Evolutionary conservation across 805 yeast genomes (phyloP).

Genomic region (Kuraishia cidri): DNA sequence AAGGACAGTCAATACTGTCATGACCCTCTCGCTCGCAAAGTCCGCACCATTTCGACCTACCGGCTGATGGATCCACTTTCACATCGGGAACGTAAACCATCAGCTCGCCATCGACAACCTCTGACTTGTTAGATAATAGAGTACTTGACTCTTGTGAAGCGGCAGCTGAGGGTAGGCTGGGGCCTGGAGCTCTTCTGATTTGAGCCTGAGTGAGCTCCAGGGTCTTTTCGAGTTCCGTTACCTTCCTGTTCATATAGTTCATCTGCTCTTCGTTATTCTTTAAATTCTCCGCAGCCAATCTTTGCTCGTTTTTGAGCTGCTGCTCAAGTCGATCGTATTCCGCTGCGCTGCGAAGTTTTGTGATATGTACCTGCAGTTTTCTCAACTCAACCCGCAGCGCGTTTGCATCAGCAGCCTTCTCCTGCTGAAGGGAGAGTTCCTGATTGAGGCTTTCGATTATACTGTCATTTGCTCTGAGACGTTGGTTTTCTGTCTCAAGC

Average conservation of each 20-base stretch:
- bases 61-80: constrained; percentile 58
- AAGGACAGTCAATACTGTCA: constrained; percentile 81
- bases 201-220: too few relatives aligned
- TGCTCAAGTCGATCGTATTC: not conserved
- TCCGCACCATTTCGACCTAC: constrained; percentile 83
- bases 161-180: too few relatives aligned
- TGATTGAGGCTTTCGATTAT: not conserved
- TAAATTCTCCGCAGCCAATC: not conserved
- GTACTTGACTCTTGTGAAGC: too few relatives aligned
- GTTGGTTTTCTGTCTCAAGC: too few relatives aligned
- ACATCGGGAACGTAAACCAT: constrained; percentile 42
- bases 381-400: too few relatives aligned
- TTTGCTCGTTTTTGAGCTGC: not conserved
- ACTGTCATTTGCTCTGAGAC: not conserved
- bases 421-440: not conserved
- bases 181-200: too few relatives aligned
- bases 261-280: not conserved
- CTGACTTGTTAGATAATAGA: not conserved
- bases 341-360: too few relatives aligned
- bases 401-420: not conserved
- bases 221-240: not conserved
- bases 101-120: constrained; percentile 21
- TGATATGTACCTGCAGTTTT: too few relatives aligned
- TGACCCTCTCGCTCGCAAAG: constrained; percentile 90
- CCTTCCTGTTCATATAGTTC: not conserved